Percentiles rank a stretch among this genome's conserved stretches.
Conservation (phyloP, 768 basidiomycete species). For the Pisolithus albus region DNA sequence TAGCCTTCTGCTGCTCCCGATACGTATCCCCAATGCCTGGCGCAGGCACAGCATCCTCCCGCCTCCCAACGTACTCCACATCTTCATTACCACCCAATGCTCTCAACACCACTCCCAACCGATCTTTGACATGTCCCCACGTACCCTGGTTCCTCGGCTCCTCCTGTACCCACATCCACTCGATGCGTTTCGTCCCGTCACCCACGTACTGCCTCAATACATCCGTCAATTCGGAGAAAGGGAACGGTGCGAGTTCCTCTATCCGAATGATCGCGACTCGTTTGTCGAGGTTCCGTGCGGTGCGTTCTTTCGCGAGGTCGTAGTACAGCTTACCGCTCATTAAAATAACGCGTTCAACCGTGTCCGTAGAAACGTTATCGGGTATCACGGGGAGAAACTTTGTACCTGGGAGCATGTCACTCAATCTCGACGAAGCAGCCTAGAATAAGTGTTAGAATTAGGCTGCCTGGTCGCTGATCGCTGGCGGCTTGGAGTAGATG, state of each 20-base stretch:
- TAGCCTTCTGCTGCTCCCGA: slow-evolving; percentile 51
- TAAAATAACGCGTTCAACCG: slow-evolving; percentile 60
- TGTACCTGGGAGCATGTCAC: slow-evolving; percentile 53
- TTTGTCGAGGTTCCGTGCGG: slow-evolving; percentile 38
- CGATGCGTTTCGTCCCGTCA: slow-evolving; percentile 28
- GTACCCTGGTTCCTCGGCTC: slow-evolving; percentile 87
- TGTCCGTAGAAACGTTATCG: slow-evolving; percentile 33
- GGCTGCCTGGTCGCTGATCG: background rate
- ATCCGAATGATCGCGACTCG: slow-evolving; percentile 66
- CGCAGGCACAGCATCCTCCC: slow-evolving; percentile 67
- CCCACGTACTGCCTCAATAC: slow-evolving; percentile 41
- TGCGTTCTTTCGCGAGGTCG: slow-evolving; percentile 69
- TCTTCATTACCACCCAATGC: slow-evolving; percentile 26
- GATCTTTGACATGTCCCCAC: slow-evolving; percentile 55
- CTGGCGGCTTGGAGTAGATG: too few relatives aligned
- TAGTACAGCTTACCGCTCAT: slow-evolving; percentile 86
- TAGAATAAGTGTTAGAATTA: slow-evolving; percentile 21
- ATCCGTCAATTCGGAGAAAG: slow-evolving; percentile 48
- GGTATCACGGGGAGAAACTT: slow-evolving; percentile 63
- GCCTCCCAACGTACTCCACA: slow-evolving; percentile 59
- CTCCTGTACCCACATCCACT: slow-evolving; percentile 69
- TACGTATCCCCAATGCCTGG: slow-evolving; percentile 71
- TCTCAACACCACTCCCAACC: slow-evolving; percentile 49
- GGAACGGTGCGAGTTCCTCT: slow-evolving; percentile 88
- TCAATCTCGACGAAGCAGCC: slow-evolving; percentile 67